Evolutionary conservation across 495 filamentous ascomycete species (phyloP).

Genomic region (Aspergillus ostianus): DNA sequence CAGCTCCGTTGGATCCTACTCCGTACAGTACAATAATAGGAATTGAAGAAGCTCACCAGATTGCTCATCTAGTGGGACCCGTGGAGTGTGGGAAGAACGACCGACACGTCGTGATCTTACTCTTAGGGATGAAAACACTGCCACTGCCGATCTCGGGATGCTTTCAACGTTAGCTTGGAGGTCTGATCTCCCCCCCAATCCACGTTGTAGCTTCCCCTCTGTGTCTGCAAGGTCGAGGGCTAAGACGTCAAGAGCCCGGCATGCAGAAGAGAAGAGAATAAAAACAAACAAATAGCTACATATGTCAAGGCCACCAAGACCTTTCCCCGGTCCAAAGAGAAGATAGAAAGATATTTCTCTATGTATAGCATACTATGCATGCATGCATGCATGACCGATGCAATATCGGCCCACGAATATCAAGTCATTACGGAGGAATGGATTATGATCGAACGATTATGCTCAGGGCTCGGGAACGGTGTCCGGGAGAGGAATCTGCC

Average conservation of each 20-base stretch:
- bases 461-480: background rate
- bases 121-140: conserved; percentile 23
- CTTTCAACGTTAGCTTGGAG: conserved; percentile 18
- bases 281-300: too few species aligned
- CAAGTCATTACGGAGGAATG: background rate
- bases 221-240: background rate
- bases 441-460: background rate
- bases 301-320: background rate
- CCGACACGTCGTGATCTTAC: conserved; percentile 19
- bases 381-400: background rate
- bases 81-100: conserved; percentile 14
- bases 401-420: background rate
- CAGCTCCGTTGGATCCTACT: too few species aligned
- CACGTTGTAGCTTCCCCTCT: background rate
- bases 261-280: background rate
- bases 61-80: conserved; percentile 5
- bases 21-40: too few species aligned
- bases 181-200: conserved; percentile 23
- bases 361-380: background rate
- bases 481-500: background rate
- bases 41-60: background rate
- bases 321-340: background rate
- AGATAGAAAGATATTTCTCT: background rate
- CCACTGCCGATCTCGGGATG: conserved; percentile 42
- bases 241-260: too few species aligned